A percentile compares a stretch with the other conserved stretches of the same genome.
Evolutionary conservation across 2,329 filamentous ascomycete genomes (phyloP).

Genomic region (Colletotrichum noveboracense): DNA sequence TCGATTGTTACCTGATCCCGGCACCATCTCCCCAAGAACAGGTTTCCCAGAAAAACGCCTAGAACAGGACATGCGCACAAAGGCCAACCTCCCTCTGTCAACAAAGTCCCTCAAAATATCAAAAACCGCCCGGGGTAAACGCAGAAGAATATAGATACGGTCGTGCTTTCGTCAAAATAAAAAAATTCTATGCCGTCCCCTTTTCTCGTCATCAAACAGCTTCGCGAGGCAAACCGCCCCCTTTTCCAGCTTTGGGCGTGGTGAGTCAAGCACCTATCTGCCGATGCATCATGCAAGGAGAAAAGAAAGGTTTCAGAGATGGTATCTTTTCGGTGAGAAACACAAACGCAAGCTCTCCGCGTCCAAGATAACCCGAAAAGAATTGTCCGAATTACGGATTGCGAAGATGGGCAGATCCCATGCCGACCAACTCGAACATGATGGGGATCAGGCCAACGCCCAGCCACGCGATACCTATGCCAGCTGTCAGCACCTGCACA

Average conservation of each 20-base stretch:
- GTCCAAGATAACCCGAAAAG: neutral
- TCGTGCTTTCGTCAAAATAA: conserved; percentile 14
- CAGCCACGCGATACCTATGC: conserved; percentile 79
- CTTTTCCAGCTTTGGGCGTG: neutral
- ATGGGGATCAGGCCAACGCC: conserved; percentile 78
- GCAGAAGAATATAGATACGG: conserved; percentile 14
- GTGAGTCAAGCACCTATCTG: neutral
- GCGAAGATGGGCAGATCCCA: conserved; percentile 49
- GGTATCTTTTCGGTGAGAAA: neutral
- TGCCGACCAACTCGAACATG: conserved; percentile 68
- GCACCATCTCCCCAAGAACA: neutral
- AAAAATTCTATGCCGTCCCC: neutral
- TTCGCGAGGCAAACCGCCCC: neutral
- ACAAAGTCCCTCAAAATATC: neutral
- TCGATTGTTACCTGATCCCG: neutral
- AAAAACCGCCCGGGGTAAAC: neutral
- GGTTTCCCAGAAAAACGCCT: neutral
- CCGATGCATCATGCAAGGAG: conserved; percentile 8
- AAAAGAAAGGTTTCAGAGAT: neutral
- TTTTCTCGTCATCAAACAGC: neutral
- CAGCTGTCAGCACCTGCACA: conserved; percentile 12
- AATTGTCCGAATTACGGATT: neutral
- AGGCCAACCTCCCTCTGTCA: neutral
- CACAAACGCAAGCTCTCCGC: neutral
- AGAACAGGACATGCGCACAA: neutral